Evolutionary conservation across 129 eudicot species (phyloP), one percentile per base, ranked within the genome.

Genomic region (Escallonia rubra): DNA sequence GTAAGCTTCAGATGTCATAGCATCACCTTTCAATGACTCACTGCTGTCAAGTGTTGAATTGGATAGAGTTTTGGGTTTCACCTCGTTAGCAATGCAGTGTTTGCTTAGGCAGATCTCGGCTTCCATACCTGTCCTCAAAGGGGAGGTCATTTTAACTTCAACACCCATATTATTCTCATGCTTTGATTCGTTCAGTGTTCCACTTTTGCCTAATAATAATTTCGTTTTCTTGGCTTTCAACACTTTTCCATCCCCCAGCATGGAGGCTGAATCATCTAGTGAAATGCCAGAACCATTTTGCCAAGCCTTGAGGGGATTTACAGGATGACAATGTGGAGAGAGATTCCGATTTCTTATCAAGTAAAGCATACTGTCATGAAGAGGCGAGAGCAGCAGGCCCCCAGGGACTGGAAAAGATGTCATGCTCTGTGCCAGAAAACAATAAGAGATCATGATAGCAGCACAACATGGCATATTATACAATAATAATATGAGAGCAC

Each of bases 331-430:
- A 5, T 73, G 71, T 41, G n/a, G 16, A 23, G 73, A 57, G 53
- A 7, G 2, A 16, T 66, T 70, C 63, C 54, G 70, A 45, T 64
- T 74, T 41, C 53, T 75, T 63, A 43, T 51, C 57, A 89, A 61
- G 76, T 66, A 69, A 58, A 85, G 68, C 68, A 94, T 71, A 59
- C 78, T 72, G 57, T 78, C 91, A 41, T 65, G 74, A 45, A 94
- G 96, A 68, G 99, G 99, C 34, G 99, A 94, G 43, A 89, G 72
- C 76, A 86, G 82, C 57, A 67, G 57, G 40, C 73, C 74, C 52
- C 84, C 88, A 15, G 83, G 69, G 40, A 86, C 78, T 66, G 85
- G 79, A 51, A 66, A 61, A 52, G 91, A 72, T 10, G 87, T 84
- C 97, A 90, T 78, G 13, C 67, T 76, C 97, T 90, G 87, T 66